Evolutionary conservation across 1,284 basidiomycete genomes (phyloP).

Genomic region (Marasmius fiardii): DNA sequence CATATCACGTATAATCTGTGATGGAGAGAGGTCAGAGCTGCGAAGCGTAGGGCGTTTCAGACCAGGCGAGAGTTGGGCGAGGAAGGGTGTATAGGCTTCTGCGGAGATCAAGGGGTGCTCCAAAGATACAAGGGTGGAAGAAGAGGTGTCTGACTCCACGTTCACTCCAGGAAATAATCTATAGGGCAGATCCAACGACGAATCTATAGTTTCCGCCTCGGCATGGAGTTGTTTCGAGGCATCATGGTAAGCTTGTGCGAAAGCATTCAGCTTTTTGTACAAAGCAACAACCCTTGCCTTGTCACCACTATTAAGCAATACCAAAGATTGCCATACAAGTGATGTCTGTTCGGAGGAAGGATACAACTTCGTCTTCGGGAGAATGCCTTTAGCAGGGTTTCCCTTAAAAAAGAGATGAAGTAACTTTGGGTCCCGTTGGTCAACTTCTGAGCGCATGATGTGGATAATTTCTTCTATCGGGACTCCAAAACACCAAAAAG

Average conservation of each 20-base stretch:
- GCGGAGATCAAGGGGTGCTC: conserved; percentile 13
- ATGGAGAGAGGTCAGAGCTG: not conserved
- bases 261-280: conserved; percentile 18
- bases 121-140: conserved; percentile 9
- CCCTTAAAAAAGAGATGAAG: not conserved
- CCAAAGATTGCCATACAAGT: conserved; percentile 20
- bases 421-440: not conserved
- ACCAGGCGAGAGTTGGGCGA: conserved; percentile 9
- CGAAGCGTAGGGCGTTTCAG: not conserved
- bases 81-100: conserved; percentile 36
- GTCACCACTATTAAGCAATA: conserved; percentile 4
- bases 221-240: not conserved
- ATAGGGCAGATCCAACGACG: not conserved
- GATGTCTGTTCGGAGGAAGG: conserved; percentile 13
- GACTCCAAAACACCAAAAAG: not conserved
- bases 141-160: not conserved
- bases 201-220: not conserved
- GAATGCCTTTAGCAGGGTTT: not conserved
- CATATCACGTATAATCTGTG: conserved; percentile 35
- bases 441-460: not conserved
- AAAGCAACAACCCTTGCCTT: conserved; percentile 1
- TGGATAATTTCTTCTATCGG: not conserved
- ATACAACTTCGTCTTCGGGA: conserved; percentile 11
- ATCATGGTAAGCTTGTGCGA: not conserved
- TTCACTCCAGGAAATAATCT: not conserved